Evolutionary conservation across 140 eudicot genomes (phyloP).

Genomic region (Bidens hawaiensis): DNA sequence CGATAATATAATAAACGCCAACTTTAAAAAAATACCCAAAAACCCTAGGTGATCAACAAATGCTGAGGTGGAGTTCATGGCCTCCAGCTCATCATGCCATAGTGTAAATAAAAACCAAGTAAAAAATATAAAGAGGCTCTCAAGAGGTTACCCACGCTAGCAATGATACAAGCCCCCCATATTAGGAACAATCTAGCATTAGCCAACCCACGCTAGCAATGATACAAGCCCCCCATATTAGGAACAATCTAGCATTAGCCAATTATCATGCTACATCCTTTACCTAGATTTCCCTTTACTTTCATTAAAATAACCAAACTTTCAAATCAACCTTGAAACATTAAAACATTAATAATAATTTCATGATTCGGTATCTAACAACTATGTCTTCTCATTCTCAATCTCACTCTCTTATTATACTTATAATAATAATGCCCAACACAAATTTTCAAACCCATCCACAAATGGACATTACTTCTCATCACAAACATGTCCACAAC

Average conservation of each 20-base stretch:
- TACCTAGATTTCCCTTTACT: constrained; percentile 17
- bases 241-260: constrained; percentile 32
- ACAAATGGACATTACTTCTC: constrained; percentile 35
- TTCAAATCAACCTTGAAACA: constrained; percentile 26
- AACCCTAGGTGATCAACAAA: no score
- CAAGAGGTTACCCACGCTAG: constrained; percentile 43
- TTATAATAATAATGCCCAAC: constrained; percentile 5
- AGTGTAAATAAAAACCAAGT: neutral
- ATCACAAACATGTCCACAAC: constrained; percentile 21
- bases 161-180: constrained; percentile 31
- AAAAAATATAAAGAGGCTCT: constrained; percentile 10
- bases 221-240: constrained; percentile 30
- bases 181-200: constrained; percentile 33
- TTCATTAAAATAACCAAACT: constrained; percentile 27
- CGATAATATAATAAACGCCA: neutral
- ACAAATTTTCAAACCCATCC: constrained; percentile 4
- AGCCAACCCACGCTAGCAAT: constrained; percentile 27
- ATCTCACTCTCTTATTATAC: neutral
- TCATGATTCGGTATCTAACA: constrained; percentile 2
- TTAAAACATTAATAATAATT: constrained; percentile 15
- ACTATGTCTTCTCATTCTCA: constrained; percentile 11
- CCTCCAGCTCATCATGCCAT: no score
- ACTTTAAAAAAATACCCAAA: neutral
- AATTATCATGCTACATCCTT: constrained; percentile 29
- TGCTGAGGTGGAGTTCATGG: no score